Evolutionary conservation across 352 stramenopile species (phyloP).

Genomic region (Globisporangium perplexum): DNA sequence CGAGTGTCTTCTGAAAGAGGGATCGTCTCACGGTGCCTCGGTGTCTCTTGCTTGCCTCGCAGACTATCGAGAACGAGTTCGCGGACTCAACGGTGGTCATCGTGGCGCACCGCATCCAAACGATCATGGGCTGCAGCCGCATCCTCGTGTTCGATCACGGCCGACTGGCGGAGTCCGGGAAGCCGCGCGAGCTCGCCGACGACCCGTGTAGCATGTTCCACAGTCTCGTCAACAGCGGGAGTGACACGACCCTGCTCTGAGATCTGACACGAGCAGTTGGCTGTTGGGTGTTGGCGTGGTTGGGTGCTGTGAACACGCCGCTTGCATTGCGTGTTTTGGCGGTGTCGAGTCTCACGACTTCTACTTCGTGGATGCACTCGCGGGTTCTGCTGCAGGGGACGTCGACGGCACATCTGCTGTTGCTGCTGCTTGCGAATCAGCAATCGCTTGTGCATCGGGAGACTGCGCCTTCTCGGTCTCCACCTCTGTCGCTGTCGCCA

Average conservation of each 20-base stretch:
- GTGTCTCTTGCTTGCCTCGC: background rate
- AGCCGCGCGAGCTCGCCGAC: slow-evolving; percentile 24
- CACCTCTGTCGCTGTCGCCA: background rate
- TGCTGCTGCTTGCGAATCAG: background rate
- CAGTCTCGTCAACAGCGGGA: slow-evolving; percentile 16
- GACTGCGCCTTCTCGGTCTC: background rate
- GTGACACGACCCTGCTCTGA: background rate
- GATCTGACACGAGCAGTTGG: background rate
- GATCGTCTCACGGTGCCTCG: background rate
- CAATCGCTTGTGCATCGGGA: background rate
- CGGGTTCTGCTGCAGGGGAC: background rate
- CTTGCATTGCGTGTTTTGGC: background rate
- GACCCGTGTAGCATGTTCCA: slow-evolving; percentile 42
- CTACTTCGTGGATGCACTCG: background rate
- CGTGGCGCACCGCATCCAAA: slow-evolving; percentile 96
- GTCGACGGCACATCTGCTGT: background rate
- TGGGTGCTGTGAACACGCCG: background rate
- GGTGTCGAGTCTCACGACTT: background rate
- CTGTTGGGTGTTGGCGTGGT: background rate
- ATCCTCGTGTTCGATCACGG: slow-evolving; percentile 68
- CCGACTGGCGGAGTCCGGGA: slow-evolving; percentile 40
- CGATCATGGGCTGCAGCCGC: slow-evolving; percentile 93
- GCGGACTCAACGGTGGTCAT: slow-evolving; percentile 92
- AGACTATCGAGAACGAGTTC: slow-evolving; percentile 93
- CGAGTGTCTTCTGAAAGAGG: too few species aligned